Evolutionary conservation across 2,329 filamentous ascomycete species (phyloP).

Genomic region (Elsinoe perseae): DNA sequence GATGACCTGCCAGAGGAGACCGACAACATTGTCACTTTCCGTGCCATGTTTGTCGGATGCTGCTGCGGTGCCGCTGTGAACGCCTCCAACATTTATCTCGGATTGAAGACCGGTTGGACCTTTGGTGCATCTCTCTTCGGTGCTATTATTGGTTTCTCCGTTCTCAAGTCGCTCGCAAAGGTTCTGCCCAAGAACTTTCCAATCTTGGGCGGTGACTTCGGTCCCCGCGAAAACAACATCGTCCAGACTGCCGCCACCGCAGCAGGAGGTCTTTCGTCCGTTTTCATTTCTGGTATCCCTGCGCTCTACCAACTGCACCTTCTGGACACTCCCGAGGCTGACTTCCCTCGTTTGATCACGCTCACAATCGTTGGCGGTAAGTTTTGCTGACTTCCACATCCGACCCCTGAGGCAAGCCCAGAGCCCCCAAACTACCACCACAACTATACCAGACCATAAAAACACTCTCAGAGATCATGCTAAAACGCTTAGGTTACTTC

Average conservation of each 20-base stretch:
- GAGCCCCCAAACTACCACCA: neutral
- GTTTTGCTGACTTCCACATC: neutral
- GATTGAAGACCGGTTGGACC: constrained; percentile 40
- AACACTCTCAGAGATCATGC: neutral
- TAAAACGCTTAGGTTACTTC: constrained; percentile 38
- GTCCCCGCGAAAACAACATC: constrained; percentile 54
- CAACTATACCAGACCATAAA: neutral
- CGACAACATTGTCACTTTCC: constrained; percentile 45
- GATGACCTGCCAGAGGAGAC: constrained; percentile 39
- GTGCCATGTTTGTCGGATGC: constrained; percentile 49
- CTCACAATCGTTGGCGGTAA: constrained; percentile 51
- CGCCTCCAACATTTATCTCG: constrained; percentile 54
- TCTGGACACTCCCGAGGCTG: constrained; percentile 43
- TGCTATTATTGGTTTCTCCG: constrained; percentile 52
- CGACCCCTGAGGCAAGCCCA: neutral
- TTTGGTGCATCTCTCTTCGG: constrained; percentile 31
- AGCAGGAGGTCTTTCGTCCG: constrained; percentile 48
- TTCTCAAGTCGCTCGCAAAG: constrained; percentile 24
- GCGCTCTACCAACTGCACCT: constrained; percentile 52
- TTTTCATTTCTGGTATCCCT: constrained; percentile 52
- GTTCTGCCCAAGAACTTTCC: constrained; percentile 32
- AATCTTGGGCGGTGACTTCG: constrained; percentile 47
- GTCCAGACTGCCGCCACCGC: constrained; percentile 52
- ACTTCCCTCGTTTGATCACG: constrained; percentile 52
- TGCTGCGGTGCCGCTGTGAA: constrained; percentile 52